A percentile compares a stretch with the other conserved stretches of the same genome.
Conservation (phyloP, 2,329 filamentous ascomycete species). For the Nigrograna mackinnonii region DNA sequence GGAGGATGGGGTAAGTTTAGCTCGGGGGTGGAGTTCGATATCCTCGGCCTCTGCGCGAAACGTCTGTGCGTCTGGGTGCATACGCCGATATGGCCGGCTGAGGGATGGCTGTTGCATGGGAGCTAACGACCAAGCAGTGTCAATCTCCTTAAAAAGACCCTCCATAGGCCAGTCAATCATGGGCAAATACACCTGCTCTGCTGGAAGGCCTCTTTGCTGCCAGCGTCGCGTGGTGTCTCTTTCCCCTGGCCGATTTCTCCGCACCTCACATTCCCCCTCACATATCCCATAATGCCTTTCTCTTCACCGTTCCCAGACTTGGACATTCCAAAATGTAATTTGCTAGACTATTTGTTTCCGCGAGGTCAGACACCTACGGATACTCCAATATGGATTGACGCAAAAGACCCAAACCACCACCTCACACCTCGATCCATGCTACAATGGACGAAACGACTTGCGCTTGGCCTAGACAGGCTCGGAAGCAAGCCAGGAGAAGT, state of each 20-base stretch:
- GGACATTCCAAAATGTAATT: slow-evolving; percentile 51
- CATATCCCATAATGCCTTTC: slow-evolving; percentile 43
- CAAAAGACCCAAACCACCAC: slow-evolving; percentile 44
- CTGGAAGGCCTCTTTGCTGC: slow-evolving; percentile 4
- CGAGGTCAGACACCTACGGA: slow-evolving; percentile 32
- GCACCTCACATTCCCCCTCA: no score
- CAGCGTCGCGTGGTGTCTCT: not conserved
- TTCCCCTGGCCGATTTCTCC: no score
- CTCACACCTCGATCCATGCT: slow-evolving; percentile 52
- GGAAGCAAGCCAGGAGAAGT: slow-evolving; percentile 53
- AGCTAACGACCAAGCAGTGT: slow-evolving; percentile 9
- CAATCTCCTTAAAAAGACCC: slow-evolving; percentile 18
- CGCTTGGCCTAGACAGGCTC: slow-evolving; percentile 49
- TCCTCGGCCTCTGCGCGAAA: slow-evolving; percentile 22
- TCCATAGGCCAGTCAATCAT: no score
- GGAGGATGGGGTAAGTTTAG: slow-evolving; percentile 18
- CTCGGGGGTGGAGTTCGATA: slow-evolving; percentile 24
- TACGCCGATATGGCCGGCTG: slow-evolving; percentile 18
- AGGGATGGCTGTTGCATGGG: slow-evolving; percentile 19
- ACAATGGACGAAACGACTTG: slow-evolving; percentile 54
- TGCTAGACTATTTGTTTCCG: slow-evolving; percentile 40
- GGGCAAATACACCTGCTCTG: no score
- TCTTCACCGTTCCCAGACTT: slow-evolving; percentile 47
- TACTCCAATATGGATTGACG: slow-evolving; percentile 57
- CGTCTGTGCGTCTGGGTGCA: slow-evolving; percentile 15